These are phyloP conservation scores for Tephrocybe sp. DNA, from an alignment of 768 basidiomycete species.

Conservation along the genomic window DNA sequence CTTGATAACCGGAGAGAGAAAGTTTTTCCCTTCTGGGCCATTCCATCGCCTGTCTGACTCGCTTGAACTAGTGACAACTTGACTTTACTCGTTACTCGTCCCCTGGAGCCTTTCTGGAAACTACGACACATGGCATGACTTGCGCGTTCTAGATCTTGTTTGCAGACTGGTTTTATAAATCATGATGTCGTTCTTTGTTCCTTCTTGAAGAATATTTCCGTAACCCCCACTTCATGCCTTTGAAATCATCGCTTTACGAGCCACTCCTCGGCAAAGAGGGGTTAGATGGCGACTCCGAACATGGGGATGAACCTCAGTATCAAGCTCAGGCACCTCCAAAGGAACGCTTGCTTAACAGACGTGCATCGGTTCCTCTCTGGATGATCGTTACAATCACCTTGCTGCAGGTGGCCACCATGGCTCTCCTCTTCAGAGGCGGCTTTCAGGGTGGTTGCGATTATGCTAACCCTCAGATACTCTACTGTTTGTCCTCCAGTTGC, in stretches of 20 bases:
- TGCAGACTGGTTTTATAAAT: background rate
- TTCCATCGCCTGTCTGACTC: slow-evolving; percentile 1
- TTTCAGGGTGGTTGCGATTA: slow-evolving; percentile 2
- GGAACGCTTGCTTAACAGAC: background rate
- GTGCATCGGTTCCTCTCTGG: slow-evolving; percentile 8
- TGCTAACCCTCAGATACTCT: slow-evolving; percentile 6
- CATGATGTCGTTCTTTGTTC: background rate
- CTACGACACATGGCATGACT: background rate
- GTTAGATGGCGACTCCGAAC: background rate
- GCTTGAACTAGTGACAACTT: background rate
- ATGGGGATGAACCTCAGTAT: background rate
- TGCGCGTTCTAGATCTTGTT: background rate
- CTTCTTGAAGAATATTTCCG: background rate
- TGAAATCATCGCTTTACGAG: slow-evolving; percentile 9
- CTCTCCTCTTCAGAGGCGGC: background rate
- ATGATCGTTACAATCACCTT: slow-evolving; percentile 2
- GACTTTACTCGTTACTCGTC: slow-evolving; percentile 6
- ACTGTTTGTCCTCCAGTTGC: background rate
- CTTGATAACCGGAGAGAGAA: background rate
- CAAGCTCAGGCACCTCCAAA: background rate
- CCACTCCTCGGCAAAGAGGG: slow-evolving; percentile 8
- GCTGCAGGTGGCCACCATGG: slow-evolving; percentile 2
- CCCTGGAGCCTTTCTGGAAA: background rate
- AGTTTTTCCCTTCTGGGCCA: background rate
- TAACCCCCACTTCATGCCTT: slow-evolving; percentile 1